Conservation (phyloP, 805 yeast species). For the Starmerella gropengiesseri region DNA sequence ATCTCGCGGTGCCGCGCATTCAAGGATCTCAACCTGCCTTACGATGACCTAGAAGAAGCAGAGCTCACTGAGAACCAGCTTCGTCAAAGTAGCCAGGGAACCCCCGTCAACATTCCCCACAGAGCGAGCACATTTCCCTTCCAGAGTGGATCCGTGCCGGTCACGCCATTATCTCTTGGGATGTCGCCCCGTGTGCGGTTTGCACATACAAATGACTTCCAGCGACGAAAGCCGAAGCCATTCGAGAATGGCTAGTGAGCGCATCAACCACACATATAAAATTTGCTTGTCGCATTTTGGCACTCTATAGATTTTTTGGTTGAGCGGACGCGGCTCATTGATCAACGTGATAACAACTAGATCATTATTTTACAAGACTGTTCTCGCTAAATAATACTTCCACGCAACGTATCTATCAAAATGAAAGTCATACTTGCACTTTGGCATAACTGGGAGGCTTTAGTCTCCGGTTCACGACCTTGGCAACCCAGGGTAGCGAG, state of each 20-base stretch:
- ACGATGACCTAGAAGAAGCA: constrained; percentile 28
- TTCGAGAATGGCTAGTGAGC: constrained; percentile 3
- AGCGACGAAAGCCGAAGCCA: constrained; percentile 9
- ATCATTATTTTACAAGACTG: not conserved
- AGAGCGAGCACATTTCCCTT: constrained; percentile 2
- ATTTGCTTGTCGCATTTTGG: no score
- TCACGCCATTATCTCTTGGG: not conserved
- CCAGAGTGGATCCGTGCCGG: no score
- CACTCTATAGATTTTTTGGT: no score
- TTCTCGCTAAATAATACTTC: no score
- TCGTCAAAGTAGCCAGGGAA: not conserved
- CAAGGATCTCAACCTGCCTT: constrained; percentile 78
- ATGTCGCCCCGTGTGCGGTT: constrained; percentile 10
- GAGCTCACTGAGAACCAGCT: not conserved
- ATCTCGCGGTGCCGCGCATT: constrained; percentile 78
- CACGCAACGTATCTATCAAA: not conserved
- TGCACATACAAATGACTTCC: constrained; percentile 19
- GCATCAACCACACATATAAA: no score
- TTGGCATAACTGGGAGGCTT: constrained; percentile 96
- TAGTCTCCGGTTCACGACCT: constrained; percentile 58
- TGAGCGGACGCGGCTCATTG: no score
- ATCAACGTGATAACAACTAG: no score
- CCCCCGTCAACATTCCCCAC: not conserved
- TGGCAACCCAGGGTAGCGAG: constrained; percentile 81
- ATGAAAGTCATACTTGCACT: constrained; percentile 44